These are phyloP conservation scores for Cladosporium sp. DNA, from an alignment of 2,329 filamentous ascomycete species.

Conservation along the genomic window DNA sequence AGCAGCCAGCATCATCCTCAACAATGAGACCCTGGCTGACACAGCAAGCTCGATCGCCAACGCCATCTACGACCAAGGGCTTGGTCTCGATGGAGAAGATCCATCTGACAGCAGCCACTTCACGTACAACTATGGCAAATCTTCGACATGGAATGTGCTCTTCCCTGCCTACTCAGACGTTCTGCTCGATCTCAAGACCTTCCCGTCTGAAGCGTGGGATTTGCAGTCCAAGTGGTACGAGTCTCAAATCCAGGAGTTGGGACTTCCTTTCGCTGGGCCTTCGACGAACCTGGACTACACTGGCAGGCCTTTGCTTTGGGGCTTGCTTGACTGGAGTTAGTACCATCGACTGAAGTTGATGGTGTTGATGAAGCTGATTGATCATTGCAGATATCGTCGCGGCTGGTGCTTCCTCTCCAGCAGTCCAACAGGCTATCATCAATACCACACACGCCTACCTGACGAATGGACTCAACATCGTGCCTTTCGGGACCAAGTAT, in stretches of 20 bases:
- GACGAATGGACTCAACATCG: constrained; percentile 27
- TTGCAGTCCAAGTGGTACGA: constrained; percentile 29
- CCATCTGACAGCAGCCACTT: constrained; percentile 37
- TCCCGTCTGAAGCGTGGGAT: constrained; percentile 36
- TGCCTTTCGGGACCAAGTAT: constrained; percentile 34
- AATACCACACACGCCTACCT: constrained; percentile 29
- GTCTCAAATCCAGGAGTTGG: constrained; percentile 23
- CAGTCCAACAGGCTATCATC: constrained; percentile 25
- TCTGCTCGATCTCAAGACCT: constrained; percentile 44
- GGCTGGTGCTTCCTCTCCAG: constrained; percentile 23
- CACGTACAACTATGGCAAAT: constrained; percentile 49
- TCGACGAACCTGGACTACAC: constrained; percentile 20
- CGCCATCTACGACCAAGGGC: constrained; percentile 26
- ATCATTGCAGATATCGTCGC: constrained; percentile 25
- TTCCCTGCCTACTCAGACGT: constrained; percentile 55
- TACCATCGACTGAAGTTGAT: neutral
- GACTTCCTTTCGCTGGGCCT: constrained; percentile 28
- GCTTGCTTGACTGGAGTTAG: constrained; percentile 30
- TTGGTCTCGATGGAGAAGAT: constrained; percentile 25
- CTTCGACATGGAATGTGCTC: constrained; percentile 41
- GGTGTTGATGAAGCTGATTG: neutral
- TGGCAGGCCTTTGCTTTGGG: constrained; percentile 27
- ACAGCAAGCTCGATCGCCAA: constrained; percentile 24
- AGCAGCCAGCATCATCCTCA: constrained; percentile 56
- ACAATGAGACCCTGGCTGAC: constrained; percentile 45